A percentile compares a stretch with the other conserved stretches of the same genome.
phyloP scores from a whole-genome alignment of 2,329 filamentous ascomycete genomes.

The Aspergillus glaucus region DNA sequence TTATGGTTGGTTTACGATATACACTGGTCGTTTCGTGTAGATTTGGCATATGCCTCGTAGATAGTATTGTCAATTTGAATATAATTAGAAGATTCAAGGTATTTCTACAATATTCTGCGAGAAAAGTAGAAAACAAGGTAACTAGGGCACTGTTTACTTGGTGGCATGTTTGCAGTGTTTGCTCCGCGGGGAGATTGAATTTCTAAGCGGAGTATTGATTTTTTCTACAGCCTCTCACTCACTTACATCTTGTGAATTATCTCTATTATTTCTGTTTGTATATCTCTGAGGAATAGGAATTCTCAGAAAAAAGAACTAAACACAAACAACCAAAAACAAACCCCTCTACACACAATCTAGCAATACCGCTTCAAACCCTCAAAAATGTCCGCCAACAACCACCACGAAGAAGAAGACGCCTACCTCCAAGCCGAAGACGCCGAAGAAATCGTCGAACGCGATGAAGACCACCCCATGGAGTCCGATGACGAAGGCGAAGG shows the following conservation, averaged over 20 bases:
- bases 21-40: neutral
- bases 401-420: conserved; percentile 56
- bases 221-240: neutral
- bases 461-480: conserved; percentile 69
- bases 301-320: neutral
- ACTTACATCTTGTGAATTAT: neutral
- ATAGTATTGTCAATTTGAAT: neutral
- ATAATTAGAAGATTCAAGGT: neutral
- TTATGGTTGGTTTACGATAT: neutral
- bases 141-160: neutral
- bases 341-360: neutral
- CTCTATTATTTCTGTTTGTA: neutral
- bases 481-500: conserved; percentile 52
- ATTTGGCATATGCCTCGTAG: neutral
- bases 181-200: conserved; percentile 20
- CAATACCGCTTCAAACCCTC: conserved; percentile 1
- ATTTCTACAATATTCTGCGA: neutral
- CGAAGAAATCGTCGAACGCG: conserved; percentile 67
- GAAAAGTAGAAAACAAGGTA: neutral
- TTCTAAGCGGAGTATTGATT: conserved; percentile 20
- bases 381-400: conserved; percentile 29
- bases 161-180: conserved; percentile 21
- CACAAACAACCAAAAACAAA: neutral
- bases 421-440: conserved; percentile 73
- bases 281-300: neutral